Conservation (phyloP, 2,329 filamentous ascomycete genomes). For the Neoscytalidium dimidiatum region DNA sequence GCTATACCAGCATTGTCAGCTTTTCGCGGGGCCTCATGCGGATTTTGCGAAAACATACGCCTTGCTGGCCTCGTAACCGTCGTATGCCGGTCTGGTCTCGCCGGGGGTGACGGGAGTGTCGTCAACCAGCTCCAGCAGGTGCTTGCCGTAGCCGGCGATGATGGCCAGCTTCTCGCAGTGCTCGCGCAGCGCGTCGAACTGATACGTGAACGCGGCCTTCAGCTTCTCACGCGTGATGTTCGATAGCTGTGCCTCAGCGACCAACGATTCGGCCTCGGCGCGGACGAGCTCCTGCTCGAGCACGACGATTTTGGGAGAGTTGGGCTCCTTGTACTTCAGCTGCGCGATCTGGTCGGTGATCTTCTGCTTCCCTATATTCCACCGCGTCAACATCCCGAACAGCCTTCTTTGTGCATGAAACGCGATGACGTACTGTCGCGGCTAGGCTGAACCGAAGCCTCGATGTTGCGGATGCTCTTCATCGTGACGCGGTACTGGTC, state of each 20-base stretch:
- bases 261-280: slow-evolving; percentile 97
- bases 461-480: slow-evolving; percentile 99
- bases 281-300: slow-evolving; percentile 98
- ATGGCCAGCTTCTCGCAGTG: slow-evolving; percentile 98
- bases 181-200: slow-evolving; percentile 95
- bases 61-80: slow-evolving; percentile 97
- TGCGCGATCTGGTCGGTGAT: slow-evolving; percentile 98
- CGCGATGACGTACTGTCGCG: slow-evolving; percentile 73
- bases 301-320: slow-evolving; percentile 95
- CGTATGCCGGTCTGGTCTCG: slow-evolving; percentile 92
- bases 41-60: slow-evolving; percentile 51
- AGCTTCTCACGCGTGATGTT: slow-evolving; percentile 99
- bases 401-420: not conserved
- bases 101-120: slow-evolving; percentile 96
- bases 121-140: slow-evolving; percentile 94
- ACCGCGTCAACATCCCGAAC: not conserved
- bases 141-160: slow-evolving; percentile 96
- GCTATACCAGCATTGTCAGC: slow-evolving; percentile 42
- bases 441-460: slow-evolving; percentile 96
- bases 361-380: slow-evolving; percentile 82
- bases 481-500: slow-evolving; percentile 99
- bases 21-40: not conserved
- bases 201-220: slow-evolving; percentile 96
- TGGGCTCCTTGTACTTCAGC: slow-evolving; percentile 99
- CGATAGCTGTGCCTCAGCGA: slow-evolving; percentile 95